Evolutionary conservation across 169 alveolate genomes (phyloP).

Genomic region (Cryptosporidium sp.): DNA sequence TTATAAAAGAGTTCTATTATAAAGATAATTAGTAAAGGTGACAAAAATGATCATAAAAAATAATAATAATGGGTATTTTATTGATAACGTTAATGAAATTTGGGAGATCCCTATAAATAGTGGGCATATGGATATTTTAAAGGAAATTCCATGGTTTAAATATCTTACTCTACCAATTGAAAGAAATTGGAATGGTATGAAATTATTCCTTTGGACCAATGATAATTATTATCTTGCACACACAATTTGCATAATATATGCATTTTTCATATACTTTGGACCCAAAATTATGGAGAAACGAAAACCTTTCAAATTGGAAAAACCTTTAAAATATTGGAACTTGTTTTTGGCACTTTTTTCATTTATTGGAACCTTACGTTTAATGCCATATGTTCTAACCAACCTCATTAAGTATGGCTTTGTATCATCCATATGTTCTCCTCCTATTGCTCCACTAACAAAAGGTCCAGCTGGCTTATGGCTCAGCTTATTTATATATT

Average conservation of each 20-base stretch:
- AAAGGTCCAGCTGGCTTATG: conserved; percentile 86
- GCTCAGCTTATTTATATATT: conserved; percentile 83
- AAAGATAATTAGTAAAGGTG: neutral
- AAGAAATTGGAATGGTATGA: conserved; percentile 73
- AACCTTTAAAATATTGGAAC: conserved; percentile 83
- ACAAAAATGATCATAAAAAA: conserved; percentile 69
- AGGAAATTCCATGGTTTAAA: conserved; percentile 71
- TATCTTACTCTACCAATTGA: conserved; percentile 58
- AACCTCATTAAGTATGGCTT: conserved; percentile 78
- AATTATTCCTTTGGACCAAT: conserved; percentile 63
- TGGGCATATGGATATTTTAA: conserved; percentile 58
- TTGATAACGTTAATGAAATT: conserved; percentile 39
- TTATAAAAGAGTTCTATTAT: neutral
- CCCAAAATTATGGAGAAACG: conserved; percentile 79
- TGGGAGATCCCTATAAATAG: conserved; percentile 65
- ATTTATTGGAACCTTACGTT: conserved; percentile 78
- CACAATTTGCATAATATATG: conserved; percentile 76
- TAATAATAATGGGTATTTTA: conserved; percentile 51
- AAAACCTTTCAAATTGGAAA: conserved; percentile 77
- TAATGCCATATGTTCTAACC: conserved; percentile 79
- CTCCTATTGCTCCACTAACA: conserved; percentile 82
- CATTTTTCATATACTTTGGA: conserved; percentile 81
- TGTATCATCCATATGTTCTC: conserved; percentile 80
- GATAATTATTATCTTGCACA: conserved; percentile 79
- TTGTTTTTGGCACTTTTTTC: conserved; percentile 82